Evolutionary conservation across 768 basidiomycete genomes (phyloP), one percentile per base, ranked within the genome.

Genomic region (Phylloporus sp.): DNA sequence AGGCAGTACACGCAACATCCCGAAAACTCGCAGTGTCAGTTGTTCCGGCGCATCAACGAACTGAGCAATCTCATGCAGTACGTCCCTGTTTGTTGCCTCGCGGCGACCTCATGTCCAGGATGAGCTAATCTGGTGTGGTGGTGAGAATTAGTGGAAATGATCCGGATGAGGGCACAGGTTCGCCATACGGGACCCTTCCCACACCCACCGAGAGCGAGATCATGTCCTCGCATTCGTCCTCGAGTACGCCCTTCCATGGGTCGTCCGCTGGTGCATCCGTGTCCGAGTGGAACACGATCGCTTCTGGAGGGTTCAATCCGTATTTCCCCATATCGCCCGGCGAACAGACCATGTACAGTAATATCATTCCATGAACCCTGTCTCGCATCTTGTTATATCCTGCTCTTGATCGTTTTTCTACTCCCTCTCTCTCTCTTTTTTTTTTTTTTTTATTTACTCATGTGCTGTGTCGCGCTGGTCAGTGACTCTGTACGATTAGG

Each of bases 41-140:
- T 87, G 6, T 81, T 76, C 59, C 74, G 81, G 45, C 78, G 80
- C 49, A 81, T 86, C 53, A 68, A 76, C 42, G 84, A 87, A 55
- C 73, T 89, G 29, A 75, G 76, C 62, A 78, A 75, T 61, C 68
- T 85, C 28, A 75, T 88, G 70, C 83, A 84, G 86, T 88, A 70
- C 65, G 85, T 80, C 42, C 55, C 59, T 55, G 50, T 47, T 28
- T 53, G 36, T 53, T 51, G 62, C 69, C 67, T 71, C 63, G 57
- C 61, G 68, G 67, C 59, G 41, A 34, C 68, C 68, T 68, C 68
- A 31, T 69, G 69, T 60, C 44, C 55, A 53, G 27, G 39, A 62
- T 69, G 65, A 71, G 59, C 66, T 69, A 66, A 65, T 66, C 49
- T 24, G 42, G 54, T 53, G 42, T 41, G 41, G 47, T 52, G 42